These are phyloP conservation scores for Entamoeba histolytica DNA, from an alignment of 208 protist genomes.

Conservation along the genomic window DNA sequence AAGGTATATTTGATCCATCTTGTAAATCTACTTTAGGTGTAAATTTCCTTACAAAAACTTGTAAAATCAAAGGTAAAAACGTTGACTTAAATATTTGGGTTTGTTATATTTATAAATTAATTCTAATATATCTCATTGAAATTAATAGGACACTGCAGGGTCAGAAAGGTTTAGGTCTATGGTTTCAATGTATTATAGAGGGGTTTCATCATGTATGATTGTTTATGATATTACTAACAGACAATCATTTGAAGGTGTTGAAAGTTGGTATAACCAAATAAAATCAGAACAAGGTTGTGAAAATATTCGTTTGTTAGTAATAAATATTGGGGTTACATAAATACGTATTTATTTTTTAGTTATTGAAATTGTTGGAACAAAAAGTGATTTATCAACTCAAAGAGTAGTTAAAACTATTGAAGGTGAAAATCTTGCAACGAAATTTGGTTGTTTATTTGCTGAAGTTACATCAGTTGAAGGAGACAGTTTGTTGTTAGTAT, in stretches of 20 bases:
- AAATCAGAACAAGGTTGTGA: no score
- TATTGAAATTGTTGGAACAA: neutral
- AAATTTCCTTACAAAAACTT: constrained; percentile 37
- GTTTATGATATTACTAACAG: constrained; percentile 34
- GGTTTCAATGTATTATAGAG: constrained; percentile 89
- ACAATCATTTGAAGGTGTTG: constrained; percentile 27
- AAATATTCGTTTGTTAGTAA: no score
- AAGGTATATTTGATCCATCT: neutral
- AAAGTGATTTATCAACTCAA: neutral
- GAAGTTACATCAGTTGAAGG: neutral
- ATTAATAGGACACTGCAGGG: neutral
- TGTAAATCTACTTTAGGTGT: constrained; percentile 39
- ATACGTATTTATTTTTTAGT: neutral
- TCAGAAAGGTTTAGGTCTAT: constrained; percentile 91
- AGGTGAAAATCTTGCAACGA: neutral
- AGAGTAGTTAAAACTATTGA: neutral
- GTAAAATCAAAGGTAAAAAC: constrained; percentile 21
- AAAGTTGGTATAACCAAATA: constrained; percentile 18
- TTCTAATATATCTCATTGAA: neutral
- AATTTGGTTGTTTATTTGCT: neutral
- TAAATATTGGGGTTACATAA: no score
- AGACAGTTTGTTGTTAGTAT: neutral
- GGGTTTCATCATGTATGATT: constrained; percentile 81
- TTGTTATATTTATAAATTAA: neutral
- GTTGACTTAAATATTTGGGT: constrained; percentile 38